These are phyloP conservation scores for Talaromyces sp. DNA, from an alignment of 2,329 filamentous ascomycete species.

Conservation along the genomic window DNA sequence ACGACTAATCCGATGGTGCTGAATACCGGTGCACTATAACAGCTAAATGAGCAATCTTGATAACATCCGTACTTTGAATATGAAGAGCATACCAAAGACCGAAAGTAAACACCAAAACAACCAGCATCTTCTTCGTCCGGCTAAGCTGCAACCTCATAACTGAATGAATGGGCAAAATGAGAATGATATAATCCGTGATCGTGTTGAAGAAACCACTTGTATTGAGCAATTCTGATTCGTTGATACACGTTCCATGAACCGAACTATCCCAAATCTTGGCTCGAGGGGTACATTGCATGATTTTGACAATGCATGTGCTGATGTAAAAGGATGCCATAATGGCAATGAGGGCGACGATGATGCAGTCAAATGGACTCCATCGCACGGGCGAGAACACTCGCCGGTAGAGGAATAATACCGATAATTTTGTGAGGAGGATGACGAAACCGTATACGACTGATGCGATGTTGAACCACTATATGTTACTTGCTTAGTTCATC, in stretches of 20 bases:
- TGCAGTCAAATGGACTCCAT: slow-evolving; percentile 17
- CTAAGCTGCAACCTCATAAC: slow-evolving; percentile 18
- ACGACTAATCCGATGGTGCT: slow-evolving; percentile 18
- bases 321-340: slow-evolving; percentile 21
- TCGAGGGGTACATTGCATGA: slow-evolving; percentile 21
- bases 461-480: slow-evolving; percentile 18
- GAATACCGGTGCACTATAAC: slow-evolving; percentile 14
- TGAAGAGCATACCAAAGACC: slow-evolving; percentile 15
- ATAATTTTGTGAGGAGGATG: slow-evolving; percentile 25
- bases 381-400: slow-evolving; percentile 22
- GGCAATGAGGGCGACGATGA: slow-evolving; percentile 20
- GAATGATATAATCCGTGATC: slow-evolving; percentile 19
- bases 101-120: slow-evolving; percentile 18
- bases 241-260: slow-evolving; percentile 19
- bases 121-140: slow-evolving; percentile 9
- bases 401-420: slow-evolving; percentile 23
- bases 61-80: background rate
- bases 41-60: background rate
- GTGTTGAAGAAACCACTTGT: slow-evolving; percentile 21
- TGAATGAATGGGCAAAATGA: slow-evolving; percentile 18
- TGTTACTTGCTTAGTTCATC: background rate
- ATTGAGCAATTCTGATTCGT: slow-evolving; percentile 17
- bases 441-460: slow-evolving; percentile 23
- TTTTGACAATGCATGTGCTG: slow-evolving; percentile 19
- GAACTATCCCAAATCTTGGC: slow-evolving; percentile 19